Conservation (phyloP, 192 early-diverging fungal genomes). For the Chytriomyces sp. region DNA sequence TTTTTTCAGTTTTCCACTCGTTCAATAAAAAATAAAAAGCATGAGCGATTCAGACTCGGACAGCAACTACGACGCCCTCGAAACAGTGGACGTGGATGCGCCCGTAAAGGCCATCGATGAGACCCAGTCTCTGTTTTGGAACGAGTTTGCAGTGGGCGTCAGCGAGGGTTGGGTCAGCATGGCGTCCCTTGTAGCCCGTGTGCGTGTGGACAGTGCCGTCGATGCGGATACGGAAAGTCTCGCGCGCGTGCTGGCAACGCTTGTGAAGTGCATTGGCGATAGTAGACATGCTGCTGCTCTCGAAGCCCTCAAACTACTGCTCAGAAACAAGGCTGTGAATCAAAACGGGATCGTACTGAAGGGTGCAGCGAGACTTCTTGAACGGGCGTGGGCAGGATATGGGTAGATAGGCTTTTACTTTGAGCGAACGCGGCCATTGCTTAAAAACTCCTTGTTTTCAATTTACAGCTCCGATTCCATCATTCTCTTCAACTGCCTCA, state of each 20-base stretch:
- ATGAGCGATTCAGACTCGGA: background rate
- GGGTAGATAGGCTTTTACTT: too few species aligned
- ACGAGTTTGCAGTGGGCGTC: background rate
- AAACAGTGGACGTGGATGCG: background rate
- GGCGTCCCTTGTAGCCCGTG: too few species aligned
- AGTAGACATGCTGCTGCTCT: background rate
- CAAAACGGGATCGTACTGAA: background rate
- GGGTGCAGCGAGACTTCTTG: background rate
- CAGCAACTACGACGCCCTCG: background rate
- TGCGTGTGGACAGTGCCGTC: too few species aligned
- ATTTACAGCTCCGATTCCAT: background rate
- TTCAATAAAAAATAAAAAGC: background rate
- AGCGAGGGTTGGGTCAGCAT: background rate
- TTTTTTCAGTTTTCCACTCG: background rate
- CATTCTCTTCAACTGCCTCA: background rate
- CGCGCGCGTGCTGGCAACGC: background rate
- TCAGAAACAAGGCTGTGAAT: background rate
- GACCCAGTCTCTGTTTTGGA: background rate
- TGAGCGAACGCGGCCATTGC: too few species aligned
- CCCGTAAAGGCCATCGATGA: background rate
- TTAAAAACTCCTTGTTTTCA: too few species aligned
- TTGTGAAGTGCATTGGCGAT: background rate
- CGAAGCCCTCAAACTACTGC: background rate
- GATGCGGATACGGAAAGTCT: too few species aligned
- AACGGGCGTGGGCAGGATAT: background rate